Base-by-base conservation (phyloP, 768 basidiomycete species). In the Hypholoma fasciculare region DNA sequence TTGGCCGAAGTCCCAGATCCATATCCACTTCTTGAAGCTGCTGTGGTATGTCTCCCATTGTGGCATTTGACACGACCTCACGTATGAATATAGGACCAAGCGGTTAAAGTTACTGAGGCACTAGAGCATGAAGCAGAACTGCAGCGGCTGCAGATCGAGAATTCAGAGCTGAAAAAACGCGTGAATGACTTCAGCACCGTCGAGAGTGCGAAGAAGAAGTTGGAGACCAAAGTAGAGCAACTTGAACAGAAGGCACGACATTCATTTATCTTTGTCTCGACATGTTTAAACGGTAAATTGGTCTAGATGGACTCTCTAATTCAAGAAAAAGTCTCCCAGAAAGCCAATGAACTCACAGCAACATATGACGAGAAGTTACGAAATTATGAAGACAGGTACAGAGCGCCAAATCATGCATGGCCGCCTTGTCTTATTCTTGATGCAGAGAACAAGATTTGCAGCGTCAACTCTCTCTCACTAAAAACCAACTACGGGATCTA, bases 1-100 rank as follows among this genome's bases (percentile, higher is more conserved):
- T 75, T 99, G 7, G 95, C 96, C 0, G 97, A 99, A 67, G 96
- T 93, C 2, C 97, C 96, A 0, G 97, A 99, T 71, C 97, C 97
- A 14, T 97, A 96, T 70, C 97, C 97, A 8, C 79, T 98, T 7
- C 85, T 99, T 13, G 96, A 99, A 67, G 93, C 88, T 12, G 96
- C 94, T 11, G 92, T 98, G 30, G 92, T 94, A 69, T 70, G 64
- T 61, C 34, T 54, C n/a, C 14, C 17, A 49, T 36, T n/a, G 26
- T 20, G 11, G 16, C 13, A 40, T 17, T 7, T 11, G 26, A 20
- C 8, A 36, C 3, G 9, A 20, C 39, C 20, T 47, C 8, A 52
- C 11, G 49, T 49, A 43, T 13, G 12, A 23, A 4, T 59, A 17
- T 61, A 95, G 92, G 96, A 98, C 67, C 97, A 98, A 78, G 88